Evolutionary conservation across 2,329 filamentous ascomycete species (phyloP).

Genomic region (Cladosporium sp.): DNA sequence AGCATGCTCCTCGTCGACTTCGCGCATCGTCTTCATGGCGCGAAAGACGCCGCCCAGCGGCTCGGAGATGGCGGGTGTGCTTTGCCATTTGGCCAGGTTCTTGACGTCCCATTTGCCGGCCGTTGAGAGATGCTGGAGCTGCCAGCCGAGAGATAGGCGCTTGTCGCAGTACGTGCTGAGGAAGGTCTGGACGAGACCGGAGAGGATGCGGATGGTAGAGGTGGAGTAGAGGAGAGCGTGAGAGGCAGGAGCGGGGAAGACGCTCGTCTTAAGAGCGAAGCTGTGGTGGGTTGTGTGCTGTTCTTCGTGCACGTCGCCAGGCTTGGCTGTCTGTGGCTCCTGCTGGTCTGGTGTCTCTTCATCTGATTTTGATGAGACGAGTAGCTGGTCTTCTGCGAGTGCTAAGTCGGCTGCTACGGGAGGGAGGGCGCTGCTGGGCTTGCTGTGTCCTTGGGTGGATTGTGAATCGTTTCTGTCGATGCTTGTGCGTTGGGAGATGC

Average conservation of each 20-base stretch:
- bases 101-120: slow-evolving; percentile 98
- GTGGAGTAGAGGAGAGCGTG: slow-evolving; percentile 85
- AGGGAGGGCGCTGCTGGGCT: slow-evolving; percentile 8
- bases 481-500: slow-evolving; percentile 16
- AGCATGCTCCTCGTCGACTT: slow-evolving; percentile 81
- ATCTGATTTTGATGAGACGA: background rate
- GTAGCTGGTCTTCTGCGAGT: slow-evolving; percentile 16
- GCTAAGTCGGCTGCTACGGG: slow-evolving; percentile 22
- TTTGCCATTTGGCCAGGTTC: slow-evolving; percentile 89
- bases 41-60: slow-evolving; percentile 79
- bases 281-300: slow-evolving; percentile 27
- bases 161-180: slow-evolving; percentile 72
- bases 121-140: slow-evolving; percentile 81
- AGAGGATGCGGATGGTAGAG: slow-evolving; percentile 70
- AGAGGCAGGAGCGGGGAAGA: slow-evolving; percentile 72
- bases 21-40: slow-evolving; percentile 88
- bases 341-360: background rate
- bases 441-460: background rate
- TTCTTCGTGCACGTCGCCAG: slow-evolving; percentile 14
- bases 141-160: slow-evolving; percentile 82
- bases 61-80: slow-evolving; percentile 35
- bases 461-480: background rate
- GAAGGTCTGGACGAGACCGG: slow-evolving; percentile 81
- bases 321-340: slow-evolving; percentile 10
- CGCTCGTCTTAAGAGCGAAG: slow-evolving; percentile 62